A percentile compares a stretch with the other conserved stretches of the same genome.
These are phyloP conservation scores for Rhodotorula sp. DNA, from an alignment of 1,284 basidiomycete species.

Conservation along the genomic window DNA sequence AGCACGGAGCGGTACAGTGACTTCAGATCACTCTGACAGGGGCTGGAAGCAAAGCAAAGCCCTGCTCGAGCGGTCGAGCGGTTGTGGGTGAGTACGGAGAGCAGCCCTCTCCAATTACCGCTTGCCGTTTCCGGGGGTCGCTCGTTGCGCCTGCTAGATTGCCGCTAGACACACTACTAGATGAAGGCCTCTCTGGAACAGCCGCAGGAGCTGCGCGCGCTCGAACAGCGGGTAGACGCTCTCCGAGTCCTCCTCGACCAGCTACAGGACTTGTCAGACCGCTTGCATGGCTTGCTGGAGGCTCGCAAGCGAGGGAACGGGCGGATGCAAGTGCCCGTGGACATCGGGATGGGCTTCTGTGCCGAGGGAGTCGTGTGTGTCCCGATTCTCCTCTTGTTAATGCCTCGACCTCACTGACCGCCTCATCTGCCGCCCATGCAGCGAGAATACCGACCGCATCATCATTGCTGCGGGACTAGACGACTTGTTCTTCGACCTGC, in stretches of 20 bases:
- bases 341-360: conserved; percentile 21
- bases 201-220: conserved; percentile 1
- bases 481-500: conserved; percentile 28
- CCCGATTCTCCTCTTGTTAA: no score
- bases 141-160: no score
- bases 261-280: not conserved
- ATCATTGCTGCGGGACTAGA: conserved; percentile 14
- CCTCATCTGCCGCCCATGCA: not conserved
- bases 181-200: not conserved
- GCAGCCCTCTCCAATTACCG: no score
- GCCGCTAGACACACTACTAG: no score
- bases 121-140: no score
- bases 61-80: no score
- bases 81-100: no score
- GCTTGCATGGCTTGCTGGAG: not conserved
- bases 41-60: no score
- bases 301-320: conserved; percentile 6
- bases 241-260: not conserved
- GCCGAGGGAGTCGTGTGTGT: conserved; percentile 34
- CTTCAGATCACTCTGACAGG: no score
- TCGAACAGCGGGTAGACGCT: not conserved
- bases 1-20: no score
- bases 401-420: not conserved
- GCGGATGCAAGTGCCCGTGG: conserved; percentile 17
- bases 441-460: conserved; percentile 14